These are phyloP conservation scores for Alternaria viburni DNA, from an alignment of 2,329 filamentous ascomycete genomes.

Conservation along the genomic window DNA sequence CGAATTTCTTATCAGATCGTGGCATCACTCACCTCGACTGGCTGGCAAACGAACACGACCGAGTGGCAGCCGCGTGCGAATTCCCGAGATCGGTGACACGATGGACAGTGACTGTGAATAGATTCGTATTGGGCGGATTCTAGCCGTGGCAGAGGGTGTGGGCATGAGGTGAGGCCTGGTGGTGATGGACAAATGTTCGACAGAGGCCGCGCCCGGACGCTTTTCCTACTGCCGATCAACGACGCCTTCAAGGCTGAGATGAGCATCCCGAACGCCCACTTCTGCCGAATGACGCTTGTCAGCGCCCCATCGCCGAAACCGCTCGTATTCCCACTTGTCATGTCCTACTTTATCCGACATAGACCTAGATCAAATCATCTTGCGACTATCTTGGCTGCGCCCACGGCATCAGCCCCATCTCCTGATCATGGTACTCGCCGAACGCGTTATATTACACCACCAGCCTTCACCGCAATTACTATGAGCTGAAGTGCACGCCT, in stretches of 20 bases:
- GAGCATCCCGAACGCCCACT: constrained; percentile 10
- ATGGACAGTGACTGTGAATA: constrained; percentile 1
- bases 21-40: constrained; percentile 25
- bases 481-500: neutral
- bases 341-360: constrained; percentile 15
- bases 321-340: neutral
- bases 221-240: constrained; percentile 14
- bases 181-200: constrained; percentile 16
- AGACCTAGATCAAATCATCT: neutral
- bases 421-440: neutral
- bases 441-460: neutral
- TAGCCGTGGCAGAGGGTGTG: constrained; percentile 4
- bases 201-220: constrained; percentile 6
- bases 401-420: neutral
- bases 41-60: constrained; percentile 19
- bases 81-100: constrained; percentile 14
- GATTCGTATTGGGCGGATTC: constrained; percentile 1
- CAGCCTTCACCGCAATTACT: neutral
- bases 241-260: constrained; percentile 15
- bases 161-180: constrained; percentile 15
- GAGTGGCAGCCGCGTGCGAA: constrained; percentile 21
- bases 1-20: constrained; percentile 40
- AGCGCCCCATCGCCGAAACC: constrained; percentile 7
- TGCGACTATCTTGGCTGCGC: neutral
- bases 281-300: constrained; percentile 11